Base-by-base conservation (phyloP, 2,329 filamentous ascomycete species). In the Periconia sp. region DNA sequence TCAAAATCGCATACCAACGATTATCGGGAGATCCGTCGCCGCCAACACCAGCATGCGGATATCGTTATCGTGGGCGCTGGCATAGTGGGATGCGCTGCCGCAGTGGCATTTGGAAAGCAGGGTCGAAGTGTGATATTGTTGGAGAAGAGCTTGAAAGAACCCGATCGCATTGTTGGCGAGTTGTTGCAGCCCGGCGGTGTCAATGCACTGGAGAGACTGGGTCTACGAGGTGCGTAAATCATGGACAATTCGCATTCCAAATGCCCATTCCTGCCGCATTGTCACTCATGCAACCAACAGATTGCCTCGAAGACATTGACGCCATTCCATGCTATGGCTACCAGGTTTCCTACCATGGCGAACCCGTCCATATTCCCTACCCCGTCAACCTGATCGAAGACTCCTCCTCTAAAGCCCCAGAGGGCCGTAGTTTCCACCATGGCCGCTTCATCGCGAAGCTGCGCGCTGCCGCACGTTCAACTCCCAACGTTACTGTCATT, bases 121-220 rank as follows among this genome's bases (percentile, higher is more conserved):
- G 92, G 92, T 50, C 86, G 94, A 58, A 95, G 90, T 72, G 92
- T 99, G 23, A 82, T 97, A 23, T 79, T 99, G 48, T 84, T 99
- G 47, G 94, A 99, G 78, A 85, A 85, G 66, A 95, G 86, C 76
- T 80, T 97, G 76, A 91, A 91, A 75, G 89, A 97, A 78, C 94
- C 94, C 18, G 89, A 97, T 77, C 87, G 94, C 59, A 99, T 99
- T 62, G 92, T 99, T 45, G 94, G 94, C 64, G 94, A 99, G 78
- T 78, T 99, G 60, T 79, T 99, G 64, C 94, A 99, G 76, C 94
- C 94, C 0, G 94, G 94, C 47, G 94, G 94, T 47, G 87, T 96
- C 33, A 80, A 85, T 49, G 90, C 94, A 8, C 80, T 99, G 65
- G 83, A 87, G 68, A 85, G 90, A 70, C 79, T 99, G 47, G 94